Percentiles rank a stretch among this genome's conserved stretches.
These are phyloP conservation scores for Phialophora chinensis DNA, from an alignment of 2,329 filamentous ascomycete species.

Conservation along the genomic window DNA sequence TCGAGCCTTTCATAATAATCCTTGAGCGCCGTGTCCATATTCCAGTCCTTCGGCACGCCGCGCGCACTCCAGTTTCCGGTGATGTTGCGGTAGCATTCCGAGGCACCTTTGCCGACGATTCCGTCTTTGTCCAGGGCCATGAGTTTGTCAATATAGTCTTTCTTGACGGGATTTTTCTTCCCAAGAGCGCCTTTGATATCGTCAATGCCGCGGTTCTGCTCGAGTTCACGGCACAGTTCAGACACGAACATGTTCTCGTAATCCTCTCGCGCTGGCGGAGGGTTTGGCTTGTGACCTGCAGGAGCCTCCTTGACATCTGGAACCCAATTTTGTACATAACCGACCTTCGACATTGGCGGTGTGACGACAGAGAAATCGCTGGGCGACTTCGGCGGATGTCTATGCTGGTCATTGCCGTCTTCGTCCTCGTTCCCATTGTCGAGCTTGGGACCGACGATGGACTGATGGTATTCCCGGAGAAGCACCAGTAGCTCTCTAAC, in stretches of 20 bases:
- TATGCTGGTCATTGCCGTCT: neutral
- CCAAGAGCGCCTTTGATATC: neutral
- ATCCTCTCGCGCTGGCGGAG: slow-evolving; percentile 16
- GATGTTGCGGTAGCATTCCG: slow-evolving; percentile 18
- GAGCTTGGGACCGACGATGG: neutral
- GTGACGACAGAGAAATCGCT: neutral
- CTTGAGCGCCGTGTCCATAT: slow-evolving; percentile 11
- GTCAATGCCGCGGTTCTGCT: slow-evolving; percentile 11
- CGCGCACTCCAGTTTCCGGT: slow-evolving; percentile 3
- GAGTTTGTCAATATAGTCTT: slow-evolving; percentile 18
- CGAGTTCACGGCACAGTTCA: slow-evolving; percentile 29
- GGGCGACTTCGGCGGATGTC: neutral
- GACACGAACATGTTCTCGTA: slow-evolving; percentile 30
- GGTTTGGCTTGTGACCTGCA: neutral
- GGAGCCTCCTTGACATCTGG: neutral
- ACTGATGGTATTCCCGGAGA: slow-evolving; percentile 16
- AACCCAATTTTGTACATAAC: neutral
- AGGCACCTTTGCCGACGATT: slow-evolving; percentile 21
- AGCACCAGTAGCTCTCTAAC: slow-evolving; percentile 22
- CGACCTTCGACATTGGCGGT: neutral
- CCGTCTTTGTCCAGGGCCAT: slow-evolving; percentile 24
- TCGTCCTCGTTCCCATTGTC: neutral
- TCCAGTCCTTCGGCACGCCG: slow-evolving; percentile 8
- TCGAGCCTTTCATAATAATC: neutral
- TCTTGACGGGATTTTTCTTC: slow-evolving; percentile 12